A percentile compares a stretch with the other conserved stretches of the same genome.
Conservation (phyloP, 148 eudicot species). For the Polygonum maritimum region DNA sequence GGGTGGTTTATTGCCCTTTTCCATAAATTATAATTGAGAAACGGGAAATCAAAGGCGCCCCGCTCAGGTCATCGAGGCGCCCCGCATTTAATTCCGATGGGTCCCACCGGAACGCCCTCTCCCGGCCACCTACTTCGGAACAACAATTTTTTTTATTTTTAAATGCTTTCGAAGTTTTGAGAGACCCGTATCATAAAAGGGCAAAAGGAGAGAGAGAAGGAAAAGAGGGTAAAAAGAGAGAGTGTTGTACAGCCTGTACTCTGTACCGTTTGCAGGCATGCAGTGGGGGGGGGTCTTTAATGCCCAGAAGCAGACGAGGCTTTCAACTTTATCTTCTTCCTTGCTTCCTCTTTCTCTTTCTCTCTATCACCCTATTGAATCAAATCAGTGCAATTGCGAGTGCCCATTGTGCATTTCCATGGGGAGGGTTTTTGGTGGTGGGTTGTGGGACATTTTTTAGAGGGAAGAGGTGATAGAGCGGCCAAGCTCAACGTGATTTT, state of each 20-base stretch:
- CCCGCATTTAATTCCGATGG: no score
- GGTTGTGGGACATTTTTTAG: conserved; percentile 10
- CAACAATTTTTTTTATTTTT: no score
- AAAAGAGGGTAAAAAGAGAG: conserved; percentile 10
- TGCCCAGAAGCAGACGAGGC: conserved; percentile 22
- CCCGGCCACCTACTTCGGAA: no score
- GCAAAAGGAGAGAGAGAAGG: neutral
- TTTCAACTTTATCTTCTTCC: conserved; percentile 26
- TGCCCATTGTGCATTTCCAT: conserved; percentile 20
- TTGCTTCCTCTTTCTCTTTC: conserved; percentile 1
- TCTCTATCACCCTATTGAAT: neutral
- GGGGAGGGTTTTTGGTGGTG: neutral
- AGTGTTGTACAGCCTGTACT: neutral
- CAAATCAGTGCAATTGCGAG: conserved; percentile 27
- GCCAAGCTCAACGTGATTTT: conserved; percentile 10
- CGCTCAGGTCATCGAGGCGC: no score
- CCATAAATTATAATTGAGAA: no score
- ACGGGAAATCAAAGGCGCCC: no score
- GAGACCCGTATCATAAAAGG: neutral
- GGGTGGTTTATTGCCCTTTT: no score
- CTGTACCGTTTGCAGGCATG: conserved; percentile 17
- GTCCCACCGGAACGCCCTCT: no score
- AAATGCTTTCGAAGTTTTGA: neutral
- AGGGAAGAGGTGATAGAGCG: conserved; percentile 24
- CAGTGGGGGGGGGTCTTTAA: conserved; percentile 8